Evolutionary conservation across 1,139 yeast genomes (phyloP).

Genomic region (Kurtzmaniella quercitrusa): DNA sequence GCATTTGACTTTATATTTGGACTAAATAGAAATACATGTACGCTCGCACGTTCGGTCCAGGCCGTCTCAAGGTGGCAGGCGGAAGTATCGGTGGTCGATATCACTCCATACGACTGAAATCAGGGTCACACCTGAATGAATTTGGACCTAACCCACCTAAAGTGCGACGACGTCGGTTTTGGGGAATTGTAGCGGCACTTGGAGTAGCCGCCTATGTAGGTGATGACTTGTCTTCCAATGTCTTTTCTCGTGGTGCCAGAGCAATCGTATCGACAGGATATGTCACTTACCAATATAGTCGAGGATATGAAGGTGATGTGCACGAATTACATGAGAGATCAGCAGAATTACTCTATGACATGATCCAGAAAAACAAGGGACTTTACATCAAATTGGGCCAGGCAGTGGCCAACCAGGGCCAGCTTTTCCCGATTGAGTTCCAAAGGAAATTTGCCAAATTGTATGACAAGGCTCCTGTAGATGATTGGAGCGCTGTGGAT

Average conservation of each 20-base stretch:
- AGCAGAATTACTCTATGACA: slow-evolving; percentile 50
- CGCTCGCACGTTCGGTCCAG: neutral
- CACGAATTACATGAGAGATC: slow-evolving; percentile 57
- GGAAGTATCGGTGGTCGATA: neutral
- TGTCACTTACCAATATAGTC: slow-evolving; percentile 56
- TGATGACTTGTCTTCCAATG: slow-evolving; percentile 47
- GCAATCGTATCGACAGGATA: slow-evolving; percentile 45
- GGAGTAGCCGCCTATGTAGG: slow-evolving; percentile 20
- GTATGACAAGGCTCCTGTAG: slow-evolving; percentile 71
- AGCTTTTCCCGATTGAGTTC: slow-evolving; percentile 59
- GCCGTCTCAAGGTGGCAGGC: neutral
- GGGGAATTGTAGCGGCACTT: neutral
- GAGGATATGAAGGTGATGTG: slow-evolving; percentile 21
- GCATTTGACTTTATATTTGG: too few species aligned
- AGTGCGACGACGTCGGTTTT: neutral
- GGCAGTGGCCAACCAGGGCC: slow-evolving; percentile 69
- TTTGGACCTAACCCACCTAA: neutral
- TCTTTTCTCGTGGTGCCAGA: slow-evolving; percentile 47
- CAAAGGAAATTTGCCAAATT: slow-evolving; percentile 51
- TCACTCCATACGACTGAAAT: neutral
- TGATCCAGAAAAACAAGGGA: slow-evolving; percentile 61
- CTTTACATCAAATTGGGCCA: slow-evolving; percentile 74
- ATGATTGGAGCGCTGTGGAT: slow-evolving; percentile 55
- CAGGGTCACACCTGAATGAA: neutral
- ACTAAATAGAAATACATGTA: neutral